Evolutionary conservation across 208 protist genomes (phyloP).

Genomic region (Trypanosoma avium): DNA sequence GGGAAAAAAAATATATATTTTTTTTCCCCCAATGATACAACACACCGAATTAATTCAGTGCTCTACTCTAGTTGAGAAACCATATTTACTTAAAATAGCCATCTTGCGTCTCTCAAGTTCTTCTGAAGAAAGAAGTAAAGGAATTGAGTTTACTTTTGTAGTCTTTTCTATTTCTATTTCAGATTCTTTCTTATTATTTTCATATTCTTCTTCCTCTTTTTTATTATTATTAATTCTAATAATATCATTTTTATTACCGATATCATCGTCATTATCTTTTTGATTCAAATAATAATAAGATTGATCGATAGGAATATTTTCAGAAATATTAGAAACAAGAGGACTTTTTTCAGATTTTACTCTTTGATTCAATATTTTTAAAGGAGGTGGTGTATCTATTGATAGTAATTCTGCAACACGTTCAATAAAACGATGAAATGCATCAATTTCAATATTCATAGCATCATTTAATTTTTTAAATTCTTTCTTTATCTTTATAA

Average conservation of each 20-base stretch:
- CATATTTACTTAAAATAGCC: slow-evolving; percentile 88
- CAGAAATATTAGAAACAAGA: no score
- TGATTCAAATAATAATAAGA: no score
- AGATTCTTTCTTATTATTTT: no score
- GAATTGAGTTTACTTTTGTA: background rate
- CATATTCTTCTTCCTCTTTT: no score
- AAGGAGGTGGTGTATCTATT: background rate
- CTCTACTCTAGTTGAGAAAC: slow-evolving; percentile 14
- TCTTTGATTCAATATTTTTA: background rate
- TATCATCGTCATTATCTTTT: no score
- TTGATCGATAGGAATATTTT: no score
- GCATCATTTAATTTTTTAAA: background rate
- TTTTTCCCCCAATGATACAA: no score
- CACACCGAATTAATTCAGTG: no score
- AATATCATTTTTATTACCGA: no score
- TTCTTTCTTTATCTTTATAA: background rate
- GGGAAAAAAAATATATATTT: background rate
- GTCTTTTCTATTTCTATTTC: background rate
- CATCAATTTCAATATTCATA: slow-evolving; percentile 5
- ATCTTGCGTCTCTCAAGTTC: slow-evolving; percentile 91
- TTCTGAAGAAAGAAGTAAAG: slow-evolving; percentile 44
- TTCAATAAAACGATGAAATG: background rate
- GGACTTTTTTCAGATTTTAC: no score
- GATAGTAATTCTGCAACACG: slow-evolving; percentile 1
- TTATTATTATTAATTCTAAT: no score